A percentile compares a stretch with the other conserved stretches of the same genome.
Conservation (phyloP, 139 green algal genomes). For the Trebouxia sp. region DNA sequence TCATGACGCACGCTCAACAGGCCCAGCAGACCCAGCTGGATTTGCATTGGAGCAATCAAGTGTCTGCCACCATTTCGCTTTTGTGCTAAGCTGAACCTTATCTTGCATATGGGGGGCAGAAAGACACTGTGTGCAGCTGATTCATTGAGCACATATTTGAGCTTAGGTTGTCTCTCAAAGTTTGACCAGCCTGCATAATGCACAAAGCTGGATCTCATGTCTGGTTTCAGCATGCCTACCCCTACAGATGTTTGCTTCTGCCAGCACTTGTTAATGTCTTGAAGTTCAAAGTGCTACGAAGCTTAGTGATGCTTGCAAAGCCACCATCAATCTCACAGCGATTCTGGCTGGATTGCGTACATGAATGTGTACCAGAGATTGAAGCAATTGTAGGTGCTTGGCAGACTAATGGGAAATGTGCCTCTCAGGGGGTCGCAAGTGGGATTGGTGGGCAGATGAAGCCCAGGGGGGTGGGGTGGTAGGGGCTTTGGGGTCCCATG, state of each 20-base stretch:
- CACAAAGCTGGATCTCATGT: too few relatives aligned
- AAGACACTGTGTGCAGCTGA: neutral
- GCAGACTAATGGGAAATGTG: too few relatives aligned
- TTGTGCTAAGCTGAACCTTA: neutral
- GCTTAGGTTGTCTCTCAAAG: too few relatives aligned
- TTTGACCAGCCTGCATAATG: too few relatives aligned
- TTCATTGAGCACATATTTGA: too few relatives aligned
- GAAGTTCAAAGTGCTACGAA: neutral
- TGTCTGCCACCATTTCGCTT: neutral
- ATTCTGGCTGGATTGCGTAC: neutral
- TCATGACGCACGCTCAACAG: neutral
- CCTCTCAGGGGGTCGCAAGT: conserved; percentile 4
- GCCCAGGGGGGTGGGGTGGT: conserved; percentile 22
- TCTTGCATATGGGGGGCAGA: neutral
- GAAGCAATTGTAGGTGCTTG: too few relatives aligned
- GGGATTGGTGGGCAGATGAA: conserved; percentile 31
- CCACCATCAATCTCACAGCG: neutral
- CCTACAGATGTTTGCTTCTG: too few relatives aligned
- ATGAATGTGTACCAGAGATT: neutral
- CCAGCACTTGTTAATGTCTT: neutral
- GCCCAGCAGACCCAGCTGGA: too few relatives aligned
- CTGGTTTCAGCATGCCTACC: too few relatives aligned
- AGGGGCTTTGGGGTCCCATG: conserved; percentile 27
- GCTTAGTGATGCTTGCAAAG: neutral
- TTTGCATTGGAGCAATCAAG: too few relatives aligned